Evolutionary conservation across 2,329 filamentous ascomycete genomes (phyloP).

Genomic region (Xylaria digitata): DNA sequence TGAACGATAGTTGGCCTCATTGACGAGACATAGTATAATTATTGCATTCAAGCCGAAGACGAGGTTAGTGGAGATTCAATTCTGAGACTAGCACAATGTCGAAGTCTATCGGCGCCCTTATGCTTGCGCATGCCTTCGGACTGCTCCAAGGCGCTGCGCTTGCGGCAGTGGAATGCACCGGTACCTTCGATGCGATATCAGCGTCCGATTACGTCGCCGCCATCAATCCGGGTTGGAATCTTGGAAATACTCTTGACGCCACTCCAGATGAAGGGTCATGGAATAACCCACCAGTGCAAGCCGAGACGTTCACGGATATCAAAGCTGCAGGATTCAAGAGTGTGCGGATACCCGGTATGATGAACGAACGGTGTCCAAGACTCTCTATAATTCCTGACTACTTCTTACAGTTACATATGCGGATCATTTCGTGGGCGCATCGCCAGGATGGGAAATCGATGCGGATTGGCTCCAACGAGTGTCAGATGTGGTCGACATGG

Average conservation of each 20-base stretch:
- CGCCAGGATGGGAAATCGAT: conserved; percentile 66
- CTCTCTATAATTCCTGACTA: not conserved
- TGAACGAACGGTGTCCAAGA: not conserved
- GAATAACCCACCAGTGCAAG: conserved; percentile 65
- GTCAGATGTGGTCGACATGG: conserved; percentile 67
- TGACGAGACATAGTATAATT: not conserved
- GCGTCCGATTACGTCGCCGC: conserved; percentile 59
- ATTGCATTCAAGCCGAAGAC: not conserved
- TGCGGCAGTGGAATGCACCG: conserved; percentile 50
- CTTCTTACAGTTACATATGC: conserved; percentile 63
- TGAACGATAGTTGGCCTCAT: not conserved
- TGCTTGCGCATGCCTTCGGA: conserved; percentile 22
- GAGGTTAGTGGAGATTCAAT: not conserved
- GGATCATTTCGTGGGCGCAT: conserved; percentile 63
- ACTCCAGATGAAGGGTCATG: conserved; percentile 66
- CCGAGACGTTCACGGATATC: conserved; percentile 62
- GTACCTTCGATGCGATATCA: conserved; percentile 58
- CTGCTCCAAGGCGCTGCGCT: conserved; percentile 12
- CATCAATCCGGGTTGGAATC: conserved; percentile 69
- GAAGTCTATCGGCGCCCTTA: conserved; percentile 1
- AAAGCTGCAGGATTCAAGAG: conserved; percentile 67
- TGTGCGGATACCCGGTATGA: conserved; percentile 63
- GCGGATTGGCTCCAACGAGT: conserved; percentile 67
- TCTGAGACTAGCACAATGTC: not conserved
- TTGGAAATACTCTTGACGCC: conserved; percentile 70